phyloP scores from a whole-genome alignment of 2,329 filamentous ascomycete species.

The Magnaporthiopsis incrustans region DNA sequence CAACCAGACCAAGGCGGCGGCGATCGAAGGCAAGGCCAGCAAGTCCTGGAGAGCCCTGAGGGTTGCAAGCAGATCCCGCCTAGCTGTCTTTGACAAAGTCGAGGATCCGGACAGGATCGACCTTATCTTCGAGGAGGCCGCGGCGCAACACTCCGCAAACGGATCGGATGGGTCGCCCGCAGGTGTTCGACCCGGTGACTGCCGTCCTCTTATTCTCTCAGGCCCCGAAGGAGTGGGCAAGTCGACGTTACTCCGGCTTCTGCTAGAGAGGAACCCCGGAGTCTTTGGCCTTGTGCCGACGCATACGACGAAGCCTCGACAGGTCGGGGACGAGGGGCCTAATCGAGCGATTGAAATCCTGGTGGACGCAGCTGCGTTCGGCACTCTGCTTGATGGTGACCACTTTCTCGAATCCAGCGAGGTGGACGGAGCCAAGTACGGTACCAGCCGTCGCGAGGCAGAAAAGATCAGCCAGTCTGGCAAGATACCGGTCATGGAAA shows the following conservation, averaged over 20 bases:
- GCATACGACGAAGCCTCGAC: constrained; percentile 45
- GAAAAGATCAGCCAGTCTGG: constrained; percentile 43
- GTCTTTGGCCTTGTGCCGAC: constrained; percentile 53
- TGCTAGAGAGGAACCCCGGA: constrained; percentile 55
- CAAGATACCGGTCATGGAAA: constrained; percentile 51
- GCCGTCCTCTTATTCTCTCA: constrained; percentile 54
- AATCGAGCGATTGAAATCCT: constrained; percentile 42
- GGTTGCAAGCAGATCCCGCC: constrained; percentile 64
- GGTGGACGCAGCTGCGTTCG: constrained; percentile 47
- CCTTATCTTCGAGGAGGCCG: constrained; percentile 40
- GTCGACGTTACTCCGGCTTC: constrained; percentile 52
- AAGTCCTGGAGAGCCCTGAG: constrained; percentile 87
- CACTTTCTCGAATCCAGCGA: constrained; percentile 49
- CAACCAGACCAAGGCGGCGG: constrained; percentile 45
- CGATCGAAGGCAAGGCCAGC: constrained; percentile 68
- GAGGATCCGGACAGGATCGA: constrained; percentile 70
- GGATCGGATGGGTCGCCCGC: constrained; percentile 20
- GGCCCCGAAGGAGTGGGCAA: constrained; percentile 57
- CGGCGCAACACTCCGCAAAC: constrained; percentile 6
- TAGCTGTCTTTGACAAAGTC: constrained; percentile 78
- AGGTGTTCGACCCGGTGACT: constrained; percentile 17
- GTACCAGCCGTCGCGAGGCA: constrained; percentile 45
- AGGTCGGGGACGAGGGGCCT: constrained; percentile 36
- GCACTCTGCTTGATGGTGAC: constrained; percentile 51
- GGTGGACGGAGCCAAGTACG: constrained; percentile 42